Evolutionary conservation across 2,329 filamentous ascomycete genomes (phyloP).

Genomic region (Cordyceps fumosorosea): DNA sequence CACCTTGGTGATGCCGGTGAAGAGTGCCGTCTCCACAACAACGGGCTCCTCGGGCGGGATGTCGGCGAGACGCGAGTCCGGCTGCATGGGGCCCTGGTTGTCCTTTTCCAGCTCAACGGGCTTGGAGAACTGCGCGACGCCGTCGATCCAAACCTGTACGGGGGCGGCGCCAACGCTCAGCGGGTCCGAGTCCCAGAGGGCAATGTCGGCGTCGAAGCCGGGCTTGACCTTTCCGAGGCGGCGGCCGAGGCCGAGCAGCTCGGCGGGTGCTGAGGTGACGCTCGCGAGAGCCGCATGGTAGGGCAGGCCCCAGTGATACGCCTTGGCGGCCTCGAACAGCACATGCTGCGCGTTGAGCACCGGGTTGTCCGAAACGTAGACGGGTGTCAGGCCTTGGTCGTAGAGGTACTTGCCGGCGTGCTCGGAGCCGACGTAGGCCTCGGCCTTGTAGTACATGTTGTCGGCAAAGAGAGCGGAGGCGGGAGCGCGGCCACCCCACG

Average conservation of each 20-base stretch:
- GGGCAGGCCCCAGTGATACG: constrained; percentile 52
- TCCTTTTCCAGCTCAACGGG: constrained; percentile 50
- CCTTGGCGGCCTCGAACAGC: constrained; percentile 57
- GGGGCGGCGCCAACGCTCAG: constrained; percentile 53
- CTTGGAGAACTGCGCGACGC: constrained; percentile 48
- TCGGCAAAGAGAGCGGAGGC: constrained; percentile 61
- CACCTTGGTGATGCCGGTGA: constrained; percentile 35
- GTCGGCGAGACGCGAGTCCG: constrained; percentile 33
- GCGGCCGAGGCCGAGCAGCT: constrained; percentile 49
- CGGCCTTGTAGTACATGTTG: constrained; percentile 67
- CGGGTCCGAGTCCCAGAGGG: constrained; percentile 58
- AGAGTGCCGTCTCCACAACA: constrained; percentile 34
- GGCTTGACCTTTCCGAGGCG: constrained; percentile 55
- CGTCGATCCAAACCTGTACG: constrained; percentile 59
- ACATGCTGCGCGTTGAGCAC: constrained; percentile 65
- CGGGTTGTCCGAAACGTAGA: constrained; percentile 67
- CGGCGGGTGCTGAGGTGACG: constrained; percentile 53
- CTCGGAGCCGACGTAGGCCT: constrained; percentile 58
- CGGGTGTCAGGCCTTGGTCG: constrained; percentile 56
- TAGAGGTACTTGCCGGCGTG: constrained; percentile 60
- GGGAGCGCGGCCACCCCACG: constrained; percentile 47
- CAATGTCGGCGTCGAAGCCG: constrained; percentile 55
- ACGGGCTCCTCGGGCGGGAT: constrained; percentile 34
- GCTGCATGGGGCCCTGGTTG: constrained; percentile 29
- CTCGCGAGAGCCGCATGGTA: constrained; percentile 53